Conservation (phyloP, 2,329 filamentous ascomycete species). For the Diaporthe australafricana region DNA sequence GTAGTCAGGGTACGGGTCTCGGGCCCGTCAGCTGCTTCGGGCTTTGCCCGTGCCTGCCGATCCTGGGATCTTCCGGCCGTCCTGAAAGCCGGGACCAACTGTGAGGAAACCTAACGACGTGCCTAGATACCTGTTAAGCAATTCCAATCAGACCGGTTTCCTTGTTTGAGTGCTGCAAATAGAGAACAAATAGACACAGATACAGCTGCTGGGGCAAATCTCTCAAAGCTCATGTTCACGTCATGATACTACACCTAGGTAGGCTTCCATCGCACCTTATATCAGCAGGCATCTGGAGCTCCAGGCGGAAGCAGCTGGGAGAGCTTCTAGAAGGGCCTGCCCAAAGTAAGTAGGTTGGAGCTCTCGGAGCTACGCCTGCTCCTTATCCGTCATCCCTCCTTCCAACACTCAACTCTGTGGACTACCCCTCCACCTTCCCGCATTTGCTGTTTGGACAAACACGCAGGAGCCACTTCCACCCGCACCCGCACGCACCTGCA, state of each 20-base stretch:
- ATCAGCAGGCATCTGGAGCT: conserved; percentile 4
- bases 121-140: too few relatives aligned
- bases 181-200: background rate
- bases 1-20: conserved; percentile 8
- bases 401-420: background rate
- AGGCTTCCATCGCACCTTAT: background rate
- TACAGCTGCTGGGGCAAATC: background rate
- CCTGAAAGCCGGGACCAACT: conserved; percentile 8
- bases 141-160: background rate
- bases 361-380: background rate
- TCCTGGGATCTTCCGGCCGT: conserved; percentile 21
- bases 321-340: background rate
- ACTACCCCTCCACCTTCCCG: background rate
- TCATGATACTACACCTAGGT: background rate
- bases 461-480: conserved; percentile 21
- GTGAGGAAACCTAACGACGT: background rate
- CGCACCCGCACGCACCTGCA: background rate
- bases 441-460: background rate
- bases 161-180: background rate
- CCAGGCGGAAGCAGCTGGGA: background rate
- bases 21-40: conserved; percentile 1
- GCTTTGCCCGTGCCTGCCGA: conserved; percentile 9
- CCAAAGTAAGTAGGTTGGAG: background rate
- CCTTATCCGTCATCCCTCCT: background rate
- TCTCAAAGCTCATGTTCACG: background rate